Evolutionary conservation across 2,329 filamentous ascomycete genomes (phyloP), one percentile per base, ranked within the genome.

Genomic region (Orbilia quercus): DNA sequence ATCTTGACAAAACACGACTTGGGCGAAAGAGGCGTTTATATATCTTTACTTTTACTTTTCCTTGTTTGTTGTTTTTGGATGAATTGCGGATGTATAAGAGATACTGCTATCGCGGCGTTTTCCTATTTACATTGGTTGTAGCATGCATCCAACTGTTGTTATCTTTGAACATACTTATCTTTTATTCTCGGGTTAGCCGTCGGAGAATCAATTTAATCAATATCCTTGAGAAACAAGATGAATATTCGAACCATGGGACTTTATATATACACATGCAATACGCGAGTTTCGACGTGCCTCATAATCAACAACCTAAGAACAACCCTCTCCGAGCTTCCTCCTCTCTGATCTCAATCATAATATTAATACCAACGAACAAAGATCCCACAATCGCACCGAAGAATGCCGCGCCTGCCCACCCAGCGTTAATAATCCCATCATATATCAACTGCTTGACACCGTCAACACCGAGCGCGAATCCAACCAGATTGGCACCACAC

Each of bases 301-400:
- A 36, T 11, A 12, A 40, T 47, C 38, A 74, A 36, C 70, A 74
- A 25, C 70, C 70, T n/a, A 74, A 64, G 40, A 69, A 74, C 69
- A 97, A 89, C 0, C 95, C 95, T 77, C 87, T 87, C 77, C 94
- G 86, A 81, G 88, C 87, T 83, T 99, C 95, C 44, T 85, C 84
- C 82, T 97, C 91, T 58, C 95, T 85, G 76, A 96, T 86, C 83
- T 99, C 95, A 83, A 98, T 97, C 95, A 99, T 99, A 78, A 97
- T 83, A 82, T 98, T 94, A 44, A 90, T 86, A 23, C 90, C 93
- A 0, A 93, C 88, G 79, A 96, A 99, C 7, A 98, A 81, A 45
- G 87, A 88, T n/a, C 81, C 82, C 78, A 88, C 94, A 2, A 92
- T 90, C 1, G 84, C 84, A 9, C 88, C 79, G 47, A 98, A 81